These are phyloP conservation scores for Candida corydali DNA, from an alignment of 805 yeast genomes.

Conservation along the genomic window DNA sequence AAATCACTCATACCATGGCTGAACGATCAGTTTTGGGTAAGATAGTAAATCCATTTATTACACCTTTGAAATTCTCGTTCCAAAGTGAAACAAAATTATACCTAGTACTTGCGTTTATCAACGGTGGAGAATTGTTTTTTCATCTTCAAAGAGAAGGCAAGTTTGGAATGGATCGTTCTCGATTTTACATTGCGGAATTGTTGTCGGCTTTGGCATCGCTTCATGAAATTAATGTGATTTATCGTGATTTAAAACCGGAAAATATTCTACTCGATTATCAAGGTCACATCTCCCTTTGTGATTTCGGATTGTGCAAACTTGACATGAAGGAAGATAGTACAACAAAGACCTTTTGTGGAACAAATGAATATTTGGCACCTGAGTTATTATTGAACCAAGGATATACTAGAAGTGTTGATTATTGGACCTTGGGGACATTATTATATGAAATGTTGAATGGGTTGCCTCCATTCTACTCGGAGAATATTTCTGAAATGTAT, in stretches of 20 bases:
- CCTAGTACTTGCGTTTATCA: conserved; percentile 85
- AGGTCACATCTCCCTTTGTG: conserved; percentile 97
- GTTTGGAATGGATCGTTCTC: conserved; percentile 81
- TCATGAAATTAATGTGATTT: conserved; percentile 88
- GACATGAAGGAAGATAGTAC: conserved; percentile 89
- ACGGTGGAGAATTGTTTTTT: conserved; percentile 95
- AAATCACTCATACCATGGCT: conserved; percentile 93
- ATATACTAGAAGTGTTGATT: conserved; percentile 92
- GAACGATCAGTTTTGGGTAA: conserved; percentile 93
- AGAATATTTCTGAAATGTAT: conserved; percentile 90
- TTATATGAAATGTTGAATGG: conserved; percentile 96
- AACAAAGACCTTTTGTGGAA: conserved; percentile 93
- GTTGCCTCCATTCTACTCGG: conserved; percentile 95
- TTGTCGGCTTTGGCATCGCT: conserved; percentile 88
- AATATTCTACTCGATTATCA: conserved; percentile 91
- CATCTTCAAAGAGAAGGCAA: conserved; percentile 89
- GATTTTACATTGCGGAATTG: conserved; percentile 92
- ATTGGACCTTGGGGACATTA: conserved; percentile 97
- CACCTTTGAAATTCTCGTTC: conserved; percentile 92
- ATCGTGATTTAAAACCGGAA: conserved; percentile 94
- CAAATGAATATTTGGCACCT: conserved; percentile 96
- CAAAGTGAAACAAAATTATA: conserved; percentile 96
- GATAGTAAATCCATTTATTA: conserved; percentile 92
- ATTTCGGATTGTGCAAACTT: conserved; percentile 92
- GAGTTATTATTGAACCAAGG: conserved; percentile 89